phyloP scores from a whole-genome alignment of 495 filamentous ascomycete species.

The Penicillium canariense region DNA sequence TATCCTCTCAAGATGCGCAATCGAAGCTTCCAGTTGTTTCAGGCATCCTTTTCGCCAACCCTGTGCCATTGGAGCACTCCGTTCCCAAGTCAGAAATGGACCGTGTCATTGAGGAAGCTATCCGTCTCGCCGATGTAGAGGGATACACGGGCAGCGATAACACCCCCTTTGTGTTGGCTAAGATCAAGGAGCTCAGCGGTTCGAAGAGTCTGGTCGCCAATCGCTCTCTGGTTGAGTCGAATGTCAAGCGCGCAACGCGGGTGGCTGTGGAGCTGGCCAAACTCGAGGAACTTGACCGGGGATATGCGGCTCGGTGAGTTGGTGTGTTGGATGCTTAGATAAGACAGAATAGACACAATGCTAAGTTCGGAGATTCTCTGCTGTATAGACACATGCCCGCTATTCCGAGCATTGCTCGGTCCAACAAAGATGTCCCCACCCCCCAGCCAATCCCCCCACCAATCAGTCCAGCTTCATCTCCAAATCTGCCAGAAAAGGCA shows the following conservation, averaged over 20 bases:
- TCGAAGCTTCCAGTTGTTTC: constrained; percentile 61
- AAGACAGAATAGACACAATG: constrained; percentile 20
- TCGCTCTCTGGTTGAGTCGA: constrained; percentile 70
- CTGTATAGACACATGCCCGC: constrained; percentile 44
- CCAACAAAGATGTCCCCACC: constrained; percentile 28
- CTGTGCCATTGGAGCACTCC: constrained; percentile 68
- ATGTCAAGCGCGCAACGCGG: constrained; percentile 74
- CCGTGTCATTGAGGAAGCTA: constrained; percentile 65
- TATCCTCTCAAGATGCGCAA: constrained; percentile 55
- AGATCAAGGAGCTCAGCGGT: constrained; percentile 76
- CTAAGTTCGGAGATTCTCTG: constrained; percentile 37
- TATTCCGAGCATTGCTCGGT: constrained; percentile 24
- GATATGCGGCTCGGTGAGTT: constrained; percentile 42
- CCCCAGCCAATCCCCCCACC: constrained; percentile 9
- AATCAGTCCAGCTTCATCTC: constrained; percentile 1
- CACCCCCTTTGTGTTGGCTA: constrained; percentile 81
- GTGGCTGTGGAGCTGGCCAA: constrained; percentile 74
- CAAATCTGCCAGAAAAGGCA: constrained; percentile 26
- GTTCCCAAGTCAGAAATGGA: constrained; percentile 75
- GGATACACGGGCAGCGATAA: constrained; percentile 74
- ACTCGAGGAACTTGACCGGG: constrained; percentile 45
- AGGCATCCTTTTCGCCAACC: constrained; percentile 85
- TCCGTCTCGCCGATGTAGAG: constrained; percentile 65
- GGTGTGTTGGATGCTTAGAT: constrained; percentile 39
- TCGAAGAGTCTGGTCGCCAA: constrained; percentile 74